Percentiles rank a stretch among this genome's conserved stretches.
Conservation (phyloP, 2,329 filamentous ascomycete species). For the Alternaria conjuncta region DNA sequence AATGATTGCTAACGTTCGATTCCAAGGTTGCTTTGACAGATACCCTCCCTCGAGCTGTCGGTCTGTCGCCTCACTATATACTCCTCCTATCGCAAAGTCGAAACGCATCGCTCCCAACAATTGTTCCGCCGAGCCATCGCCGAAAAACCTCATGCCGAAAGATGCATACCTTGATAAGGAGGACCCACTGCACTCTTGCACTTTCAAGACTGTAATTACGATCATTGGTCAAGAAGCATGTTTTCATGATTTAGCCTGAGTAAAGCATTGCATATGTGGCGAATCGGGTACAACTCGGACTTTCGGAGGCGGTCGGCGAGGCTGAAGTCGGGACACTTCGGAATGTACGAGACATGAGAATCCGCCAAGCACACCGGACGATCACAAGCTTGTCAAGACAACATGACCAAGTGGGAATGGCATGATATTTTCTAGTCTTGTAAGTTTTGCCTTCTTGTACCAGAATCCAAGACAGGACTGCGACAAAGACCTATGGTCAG, state of each 20-base stretch:
- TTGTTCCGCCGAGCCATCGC: constrained; percentile 15
- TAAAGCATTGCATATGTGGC: not conserved
- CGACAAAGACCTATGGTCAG: not conserved
- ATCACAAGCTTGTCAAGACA: not conserved
- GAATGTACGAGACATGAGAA: not conserved
- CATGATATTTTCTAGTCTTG: not conserved
- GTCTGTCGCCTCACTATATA: not conserved
- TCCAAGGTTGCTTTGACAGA: not conserved
- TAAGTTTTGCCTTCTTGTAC: not conserved
- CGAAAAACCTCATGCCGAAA: constrained; percentile 7
- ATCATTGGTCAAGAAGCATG: not conserved
- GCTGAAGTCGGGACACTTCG: not conserved
- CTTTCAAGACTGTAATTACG: not conserved
- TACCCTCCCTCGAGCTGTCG: not conserved
- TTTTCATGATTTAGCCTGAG: not conserved
- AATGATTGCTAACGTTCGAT: not conserved
- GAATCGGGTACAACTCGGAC: constrained; percentile 13
- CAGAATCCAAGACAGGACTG: too few relatives aligned
- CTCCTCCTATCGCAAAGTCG: not conserved
- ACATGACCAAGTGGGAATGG: not conserved
- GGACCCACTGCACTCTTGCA: not conserved
- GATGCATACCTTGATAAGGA: not conserved
- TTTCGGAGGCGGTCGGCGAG: constrained; percentile 14
- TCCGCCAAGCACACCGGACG: not conserved
- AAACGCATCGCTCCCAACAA: constrained; percentile 1